Conservation (phyloP, 148 eudicot genomes). For the Amaranthus cruentus region DNA sequence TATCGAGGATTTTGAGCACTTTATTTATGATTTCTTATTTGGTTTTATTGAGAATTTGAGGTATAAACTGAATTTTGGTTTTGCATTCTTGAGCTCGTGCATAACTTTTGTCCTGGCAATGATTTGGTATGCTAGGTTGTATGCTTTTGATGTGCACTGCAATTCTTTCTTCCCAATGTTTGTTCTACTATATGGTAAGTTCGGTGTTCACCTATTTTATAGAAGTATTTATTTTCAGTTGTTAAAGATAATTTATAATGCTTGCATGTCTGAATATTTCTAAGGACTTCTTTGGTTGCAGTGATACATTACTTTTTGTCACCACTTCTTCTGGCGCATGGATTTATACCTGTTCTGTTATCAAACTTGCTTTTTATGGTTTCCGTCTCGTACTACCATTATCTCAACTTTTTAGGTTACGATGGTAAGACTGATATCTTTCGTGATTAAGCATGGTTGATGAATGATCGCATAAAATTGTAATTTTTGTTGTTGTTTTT, state of each 20-base stretch:
- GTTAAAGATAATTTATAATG: background rate
- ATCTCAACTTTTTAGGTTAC: conserved; percentile 89
- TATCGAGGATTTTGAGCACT: background rate
- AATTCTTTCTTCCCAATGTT: conserved; percentile 97
- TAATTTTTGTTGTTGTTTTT: no score
- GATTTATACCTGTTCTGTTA: conserved; percentile 79
- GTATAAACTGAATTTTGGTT: background rate
- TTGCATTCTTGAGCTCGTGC: background rate
- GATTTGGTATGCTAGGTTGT: conserved; percentile 53
- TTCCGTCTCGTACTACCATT: conserved; percentile 86
- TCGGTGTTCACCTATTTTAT: background rate
- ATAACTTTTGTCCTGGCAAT: conserved; percentile 12
- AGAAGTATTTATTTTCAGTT: background rate
- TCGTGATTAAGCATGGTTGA: background rate
- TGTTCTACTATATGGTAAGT: conserved; percentile 79
- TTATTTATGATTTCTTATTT: background rate
- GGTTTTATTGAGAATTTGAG: background rate
- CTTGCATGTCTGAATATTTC: background rate
- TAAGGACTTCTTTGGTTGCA: conserved; percentile 33
- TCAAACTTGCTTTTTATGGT: conserved; percentile 92
- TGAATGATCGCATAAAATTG: no score
- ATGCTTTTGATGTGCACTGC: conserved; percentile 99
- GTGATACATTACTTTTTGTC: conserved; percentile 89
- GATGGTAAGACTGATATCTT: conserved; percentile 60
- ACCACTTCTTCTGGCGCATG: conserved; percentile 90